Base-by-base conservation (phyloP, 148 eudicot species). In the Spergularia marina region DNA sequence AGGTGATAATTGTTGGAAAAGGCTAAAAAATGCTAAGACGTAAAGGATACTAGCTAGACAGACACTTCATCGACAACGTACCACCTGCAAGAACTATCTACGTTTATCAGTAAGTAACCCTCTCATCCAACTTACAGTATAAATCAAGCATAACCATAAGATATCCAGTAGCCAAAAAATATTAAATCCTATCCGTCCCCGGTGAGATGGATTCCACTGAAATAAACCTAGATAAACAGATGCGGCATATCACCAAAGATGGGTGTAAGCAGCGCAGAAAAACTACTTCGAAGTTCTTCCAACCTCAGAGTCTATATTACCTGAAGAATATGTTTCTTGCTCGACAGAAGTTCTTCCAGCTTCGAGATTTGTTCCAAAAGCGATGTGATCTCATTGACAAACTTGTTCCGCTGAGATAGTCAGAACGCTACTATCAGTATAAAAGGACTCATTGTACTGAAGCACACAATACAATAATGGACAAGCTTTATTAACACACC, bases 261-360 rank as follows among this genome's bases (percentile, higher is more conserved):
- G 18, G 20, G 52, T 30, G 20, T 39, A 21, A 21, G 25, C 34
- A 39, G 47, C 49, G 64, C 51, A 65, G 25, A 52, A 56, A 20
- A 68, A 62, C 17, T 15, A 49, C 62, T 53, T 25, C 64, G 6
- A 39, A 44, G 65, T 16, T 53, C 58, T 1, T 34, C 62, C 15
- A 40, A 66, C 49, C 55, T 44, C 36, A 54, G 2, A 65, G 72
- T 20, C 47, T 57, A 65, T 47, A 17, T 61, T 84, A 95, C 99
- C 99, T 91, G 90, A 70, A 91, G 91, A 73, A 95, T 89, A 66
- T 84, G 81, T 65, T 83, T 86, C 86, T 86, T 92, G 89, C 94
- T 92, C 13, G 98, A 89, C 58, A 95, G 78, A 66, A 95, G 91
- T 64, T 92, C 87, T 84, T 89, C 89, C 59, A 92, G 83, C 84